Evolutionary conservation across 352 stramenopile species (phyloP).

Genomic region (Pythium pyrilobum): DNA sequence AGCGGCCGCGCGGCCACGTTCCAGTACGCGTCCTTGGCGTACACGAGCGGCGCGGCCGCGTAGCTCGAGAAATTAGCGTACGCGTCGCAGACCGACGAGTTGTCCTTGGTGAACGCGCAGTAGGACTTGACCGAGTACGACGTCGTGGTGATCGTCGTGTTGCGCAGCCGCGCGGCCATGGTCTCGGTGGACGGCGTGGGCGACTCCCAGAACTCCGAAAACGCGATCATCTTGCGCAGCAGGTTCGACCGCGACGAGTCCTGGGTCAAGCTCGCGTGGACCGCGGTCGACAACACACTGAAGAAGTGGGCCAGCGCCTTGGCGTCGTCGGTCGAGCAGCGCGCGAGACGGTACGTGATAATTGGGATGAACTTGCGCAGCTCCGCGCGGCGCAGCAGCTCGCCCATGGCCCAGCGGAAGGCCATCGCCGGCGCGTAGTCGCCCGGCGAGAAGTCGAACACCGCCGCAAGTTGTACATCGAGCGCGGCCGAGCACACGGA

Average conservation of each 20-base stretch:
- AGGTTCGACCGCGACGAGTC: slow-evolving; percentile 8
- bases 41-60: slow-evolving; percentile 13
- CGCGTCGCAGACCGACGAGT: neutral
- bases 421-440: neutral
- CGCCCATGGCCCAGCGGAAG: slow-evolving; percentile 13
- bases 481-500: neutral
- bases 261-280: neutral
- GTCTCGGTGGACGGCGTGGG: slow-evolving; percentile 5
- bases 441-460: neutral
- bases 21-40: slow-evolving; percentile 22
- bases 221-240: slow-evolving; percentile 18
- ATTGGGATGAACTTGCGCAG: slow-evolving; percentile 23
- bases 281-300: neutral
- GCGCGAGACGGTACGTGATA: slow-evolving; percentile 20
- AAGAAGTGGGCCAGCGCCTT: slow-evolving; percentile 15
- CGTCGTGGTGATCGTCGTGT: slow-evolving; percentile 9
- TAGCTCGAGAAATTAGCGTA: slow-evolving; percentile 5
- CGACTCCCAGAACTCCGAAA: slow-evolving; percentile 22
- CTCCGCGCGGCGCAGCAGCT: slow-evolving; percentile 2
- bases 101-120: slow-evolving; percentile 17
- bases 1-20: slow-evolving; percentile 13
- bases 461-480: neutral
- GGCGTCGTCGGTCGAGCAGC: slow-evolving; percentile 18
- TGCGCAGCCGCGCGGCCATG: slow-evolving; percentile 1
- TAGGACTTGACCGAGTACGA: slow-evolving; percentile 10